A percentile compares a stretch with the other conserved stretches of the same genome.
phyloP scores from a whole-genome alignment of 2,329 filamentous ascomycete genomes.

The Diplocarpon mali region DNA sequence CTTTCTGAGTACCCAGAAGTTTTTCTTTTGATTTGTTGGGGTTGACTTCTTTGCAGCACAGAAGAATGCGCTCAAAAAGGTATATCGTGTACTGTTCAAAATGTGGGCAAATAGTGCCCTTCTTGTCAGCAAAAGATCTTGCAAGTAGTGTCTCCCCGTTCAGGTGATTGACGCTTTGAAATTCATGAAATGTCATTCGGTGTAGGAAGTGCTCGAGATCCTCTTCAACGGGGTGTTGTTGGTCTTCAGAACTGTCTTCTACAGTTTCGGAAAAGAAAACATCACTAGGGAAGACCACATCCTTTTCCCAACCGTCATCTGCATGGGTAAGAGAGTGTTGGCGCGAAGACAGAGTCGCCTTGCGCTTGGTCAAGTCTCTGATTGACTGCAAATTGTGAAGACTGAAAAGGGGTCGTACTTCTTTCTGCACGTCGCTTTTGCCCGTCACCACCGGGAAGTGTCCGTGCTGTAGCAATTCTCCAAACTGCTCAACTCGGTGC shows the following conservation, averaged over 20 bases:
- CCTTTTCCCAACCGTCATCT: background rate
- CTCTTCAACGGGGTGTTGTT: constrained; percentile 4
- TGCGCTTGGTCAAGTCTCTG: constrained; percentile 12
- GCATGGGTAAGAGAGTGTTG: background rate
- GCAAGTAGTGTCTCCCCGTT: constrained; percentile 11
- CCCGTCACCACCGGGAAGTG: constrained; percentile 86
- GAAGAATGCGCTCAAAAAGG: constrained; percentile 86
- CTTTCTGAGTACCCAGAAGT: constrained; percentile 51
- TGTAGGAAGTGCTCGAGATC: constrained; percentile 5
- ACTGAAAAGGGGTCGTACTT: constrained; percentile 31
- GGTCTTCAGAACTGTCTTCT: background rate
- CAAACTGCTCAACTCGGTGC: constrained; percentile 83
- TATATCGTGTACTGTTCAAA: constrained; percentile 79
- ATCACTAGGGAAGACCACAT: background rate
- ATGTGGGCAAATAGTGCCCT: constrained; percentile 14
- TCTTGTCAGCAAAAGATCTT: constrained; percentile 18
- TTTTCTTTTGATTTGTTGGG: constrained; percentile 73
- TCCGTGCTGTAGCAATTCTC: constrained; percentile 76
- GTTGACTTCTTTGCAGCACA: constrained; percentile 93
- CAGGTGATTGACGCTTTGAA: constrained; percentile 5
- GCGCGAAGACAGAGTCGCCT: constrained; percentile 11
- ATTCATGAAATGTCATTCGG: constrained; percentile 11
- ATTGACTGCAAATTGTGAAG: constrained; percentile 11
- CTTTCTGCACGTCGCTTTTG: constrained; percentile 82
- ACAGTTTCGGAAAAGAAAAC: background rate